Percentiles rank a stretch among this genome's conserved stretches.
Evolutionary conservation across 257 asterid species (phyloP).

Genomic region (Solanum pimpinellifolium): DNA sequence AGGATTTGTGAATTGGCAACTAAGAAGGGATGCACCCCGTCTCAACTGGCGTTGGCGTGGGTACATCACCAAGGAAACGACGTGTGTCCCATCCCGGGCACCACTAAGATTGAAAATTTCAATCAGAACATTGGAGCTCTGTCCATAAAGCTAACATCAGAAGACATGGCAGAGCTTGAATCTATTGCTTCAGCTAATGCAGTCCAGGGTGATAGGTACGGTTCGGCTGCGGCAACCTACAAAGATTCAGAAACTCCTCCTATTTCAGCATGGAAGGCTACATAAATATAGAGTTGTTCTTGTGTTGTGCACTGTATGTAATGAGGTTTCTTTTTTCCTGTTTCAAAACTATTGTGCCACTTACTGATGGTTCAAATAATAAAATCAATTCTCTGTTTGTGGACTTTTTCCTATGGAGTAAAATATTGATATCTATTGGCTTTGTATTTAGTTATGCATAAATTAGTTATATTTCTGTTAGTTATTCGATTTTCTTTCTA

Average conservation of each 20-base stretch:
- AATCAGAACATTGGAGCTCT: constrained; percentile 24
- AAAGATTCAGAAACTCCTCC: constrained; percentile 18
- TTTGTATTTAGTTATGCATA: too few relatives aligned
- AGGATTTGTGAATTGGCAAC: constrained; percentile 17
- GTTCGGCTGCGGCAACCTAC: background rate
- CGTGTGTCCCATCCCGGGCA: constrained; percentile 41
- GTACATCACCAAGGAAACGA: constrained; percentile 43
- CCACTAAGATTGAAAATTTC: constrained; percentile 28
- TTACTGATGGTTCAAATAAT: background rate
- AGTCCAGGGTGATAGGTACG: constrained; percentile 30
- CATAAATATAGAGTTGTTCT: background rate
- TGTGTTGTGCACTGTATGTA: background rate
- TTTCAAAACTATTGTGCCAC: background rate
- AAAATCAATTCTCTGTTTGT: background rate
- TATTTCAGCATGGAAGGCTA: constrained; percentile 14
- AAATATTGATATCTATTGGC: too few relatives aligned
- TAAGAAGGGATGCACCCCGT: constrained; percentile 37
- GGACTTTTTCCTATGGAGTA: background rate
- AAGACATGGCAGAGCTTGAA: constrained; percentile 28
- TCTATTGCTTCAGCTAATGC: constrained; percentile 18
- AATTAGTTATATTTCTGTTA: too few relatives aligned
- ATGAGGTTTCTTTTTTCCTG: background rate
- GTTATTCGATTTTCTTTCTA: too few relatives aligned
- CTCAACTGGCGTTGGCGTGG: constrained; percentile 56
- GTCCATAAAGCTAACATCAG: constrained; percentile 16